These are phyloP conservation scores for Hymenoscyphus infarciens DNA, from an alignment of 2,329 filamentous ascomycete genomes.

Conservation along the genomic window DNA sequence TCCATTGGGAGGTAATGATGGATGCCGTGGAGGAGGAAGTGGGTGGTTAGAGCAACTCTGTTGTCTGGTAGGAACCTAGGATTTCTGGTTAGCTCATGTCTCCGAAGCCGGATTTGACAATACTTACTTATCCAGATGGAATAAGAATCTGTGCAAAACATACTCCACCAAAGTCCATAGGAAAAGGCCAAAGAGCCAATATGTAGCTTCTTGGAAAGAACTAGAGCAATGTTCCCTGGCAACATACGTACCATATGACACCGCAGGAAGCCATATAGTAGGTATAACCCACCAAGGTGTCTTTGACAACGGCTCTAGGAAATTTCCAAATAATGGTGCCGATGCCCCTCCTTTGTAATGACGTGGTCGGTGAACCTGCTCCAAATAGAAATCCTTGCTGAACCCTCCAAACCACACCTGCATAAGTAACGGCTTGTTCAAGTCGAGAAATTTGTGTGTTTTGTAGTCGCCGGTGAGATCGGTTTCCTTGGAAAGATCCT, in stretches of 20 bases:
- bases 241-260: conserved; percentile 67
- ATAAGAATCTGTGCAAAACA: conserved; percentile 80
- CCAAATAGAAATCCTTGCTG: conserved; percentile 91
- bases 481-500: conserved; percentile 83
- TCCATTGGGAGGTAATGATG: conserved; percentile 99
- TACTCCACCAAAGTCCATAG: conserved; percentile 94
- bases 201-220: conserved; percentile 47
- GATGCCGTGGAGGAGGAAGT: conserved; percentile 94
- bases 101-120: background rate
- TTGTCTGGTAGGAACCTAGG: conserved; percentile 84
- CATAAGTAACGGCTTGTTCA: conserved; percentile 76
- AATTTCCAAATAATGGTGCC: conserved; percentile 94
- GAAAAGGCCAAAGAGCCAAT: conserved; percentile 67
- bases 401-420: conserved; percentile 90
- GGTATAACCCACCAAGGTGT: conserved; percentile 94
- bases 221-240: conserved; percentile 59
- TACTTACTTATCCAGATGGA: conserved; percentile 86
- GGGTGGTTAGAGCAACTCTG: conserved; percentile 75
- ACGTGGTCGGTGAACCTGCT: conserved; percentile 91
- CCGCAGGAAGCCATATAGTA: conserved; percentile 75
- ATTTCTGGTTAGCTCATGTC: conserved; percentile 29
- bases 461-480: conserved; percentile 74
- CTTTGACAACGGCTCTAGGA: conserved; percentile 93
- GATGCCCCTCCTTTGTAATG: conserved; percentile 94
- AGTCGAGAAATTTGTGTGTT: conserved; percentile 89